phyloP scores from a whole-genome alignment of 2,329 filamentous ascomycete genomes.

The Venturiaceae sp. region DNA sequence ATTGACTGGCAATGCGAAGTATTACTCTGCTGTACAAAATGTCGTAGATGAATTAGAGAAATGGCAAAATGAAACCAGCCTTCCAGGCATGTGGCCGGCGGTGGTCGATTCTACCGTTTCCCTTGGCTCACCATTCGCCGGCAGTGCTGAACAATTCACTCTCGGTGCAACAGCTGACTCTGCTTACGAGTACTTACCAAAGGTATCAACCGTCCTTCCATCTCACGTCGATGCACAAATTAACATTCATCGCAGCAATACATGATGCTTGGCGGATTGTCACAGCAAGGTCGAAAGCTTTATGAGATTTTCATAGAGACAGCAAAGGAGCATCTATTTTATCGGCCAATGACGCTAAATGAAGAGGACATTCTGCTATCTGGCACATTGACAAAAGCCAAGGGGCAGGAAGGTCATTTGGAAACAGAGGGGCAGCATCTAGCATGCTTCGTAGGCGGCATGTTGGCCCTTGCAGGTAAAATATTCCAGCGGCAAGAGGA shows the following conservation, averaged over 20 bases:
- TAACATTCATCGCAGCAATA: no score
- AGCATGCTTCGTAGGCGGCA: slow-evolving; percentile 61
- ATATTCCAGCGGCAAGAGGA: slow-evolving; percentile 51
- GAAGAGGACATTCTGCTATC: slow-evolving; percentile 30
- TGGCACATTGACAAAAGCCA: slow-evolving; percentile 9
- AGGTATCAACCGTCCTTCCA: slow-evolving; percentile 18
- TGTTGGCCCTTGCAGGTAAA: slow-evolving; percentile 57
- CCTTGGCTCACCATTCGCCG: slow-evolving; percentile 15
- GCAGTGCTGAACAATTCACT: no score
- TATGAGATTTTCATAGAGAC: slow-evolving; percentile 31
- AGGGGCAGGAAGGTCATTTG: not conserved
- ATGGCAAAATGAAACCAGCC: slow-evolving; percentile 23
- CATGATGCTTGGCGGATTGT: slow-evolving; percentile 10
- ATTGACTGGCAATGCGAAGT: slow-evolving; percentile 26
- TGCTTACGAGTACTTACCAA: slow-evolving; percentile 41
- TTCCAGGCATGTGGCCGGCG: slow-evolving; percentile 30
- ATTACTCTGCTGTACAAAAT: slow-evolving; percentile 26
- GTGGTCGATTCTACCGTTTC: slow-evolving; percentile 9
- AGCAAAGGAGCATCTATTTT: slow-evolving; percentile 31
- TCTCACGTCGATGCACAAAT: no score
- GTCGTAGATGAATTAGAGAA: slow-evolving; percentile 23
- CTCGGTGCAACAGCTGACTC: slow-evolving; percentile 37
- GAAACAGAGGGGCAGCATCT: slow-evolving; percentile 38
- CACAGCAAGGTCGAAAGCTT: slow-evolving; percentile 31
- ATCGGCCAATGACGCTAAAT: slow-evolving; percentile 31